Base-by-base conservation (phyloP, 805 yeast genomes). In the Yarrowia keelungensis region DNA sequence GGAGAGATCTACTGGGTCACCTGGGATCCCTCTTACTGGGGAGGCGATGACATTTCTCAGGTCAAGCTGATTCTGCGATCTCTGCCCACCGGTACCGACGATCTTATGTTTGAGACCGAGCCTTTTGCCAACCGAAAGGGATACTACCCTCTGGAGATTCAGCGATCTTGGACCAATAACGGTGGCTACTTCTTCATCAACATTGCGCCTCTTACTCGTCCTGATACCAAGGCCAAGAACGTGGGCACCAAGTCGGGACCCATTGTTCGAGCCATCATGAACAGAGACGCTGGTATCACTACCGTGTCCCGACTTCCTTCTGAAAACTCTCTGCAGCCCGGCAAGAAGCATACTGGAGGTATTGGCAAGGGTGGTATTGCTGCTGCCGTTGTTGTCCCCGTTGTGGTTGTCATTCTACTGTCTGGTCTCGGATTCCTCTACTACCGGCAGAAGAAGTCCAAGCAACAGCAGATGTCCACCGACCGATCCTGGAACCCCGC, bases 1-100 rank as follows among this genome's bases (percentile, higher is more conserved):
- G 85, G 84, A 47, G 83, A 82, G 74, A 82, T 82, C 9, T 82
- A 82, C 72, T 82, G 84, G 83, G 73, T 81, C 69, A 82, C 84
- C 15, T 82, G 84, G 84, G 84, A 82, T 69, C 83, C 85, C 69
- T 68, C 78, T 1, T 82, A 79, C 73, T 82, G 81, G 80, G 79
- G 79, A 39, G 79, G 81, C 39, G 69, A 71, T 26, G 78, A 77
- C 61, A 76, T 81, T 47, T 75, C 76, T 7, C 71, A 78, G 68
- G 81, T 82, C 47, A 74, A 74, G 51, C 69, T 82, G 19, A 72
- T 80, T 26, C 71, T 69, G 22, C 78, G 79, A 7, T 81, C 80
- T 69, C 81, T 83, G 47, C 72, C 74, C 39, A 75, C 72, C 5
- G 81, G 79, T 58, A 67, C 72, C 16, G 78, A 75, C 67, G 75